Conservation (phyloP, 257 asterid genomes). For the Lithospermum erythrorhizon region DNA sequence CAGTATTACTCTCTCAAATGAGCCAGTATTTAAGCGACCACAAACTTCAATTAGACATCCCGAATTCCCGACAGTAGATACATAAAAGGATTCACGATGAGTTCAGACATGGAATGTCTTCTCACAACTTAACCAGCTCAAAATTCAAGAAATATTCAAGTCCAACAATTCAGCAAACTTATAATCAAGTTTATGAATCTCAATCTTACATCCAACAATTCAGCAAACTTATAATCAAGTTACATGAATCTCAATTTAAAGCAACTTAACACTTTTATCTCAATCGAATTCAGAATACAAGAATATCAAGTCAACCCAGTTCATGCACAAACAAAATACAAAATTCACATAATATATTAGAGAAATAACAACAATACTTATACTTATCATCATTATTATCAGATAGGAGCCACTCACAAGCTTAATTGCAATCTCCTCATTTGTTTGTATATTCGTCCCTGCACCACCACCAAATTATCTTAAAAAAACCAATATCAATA, state of each 20-base stretch:
- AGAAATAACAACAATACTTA: no score
- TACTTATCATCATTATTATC: neutral
- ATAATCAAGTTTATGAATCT: neutral
- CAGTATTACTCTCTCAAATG: no score
- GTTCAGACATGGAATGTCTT: no score
- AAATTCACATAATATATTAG: neutral
- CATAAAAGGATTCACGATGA: no score
- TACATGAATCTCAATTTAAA: neutral
- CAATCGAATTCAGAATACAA: neutral
- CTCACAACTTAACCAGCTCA: no score
- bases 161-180: neutral
- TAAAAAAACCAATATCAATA: no score
- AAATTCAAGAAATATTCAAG: no score
- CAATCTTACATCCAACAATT: neutral
- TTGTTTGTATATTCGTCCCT: slow-evolving; percentile 26
- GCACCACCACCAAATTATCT: slow-evolving; percentile 9
- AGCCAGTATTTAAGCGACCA: no score
- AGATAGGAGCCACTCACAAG: slow-evolving; percentile 8
- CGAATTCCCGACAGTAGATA: no score
- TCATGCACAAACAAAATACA: neutral
- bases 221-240: neutral
- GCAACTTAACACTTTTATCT: neutral
- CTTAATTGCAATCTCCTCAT: slow-evolving; percentile 20
- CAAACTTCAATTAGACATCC: no score
- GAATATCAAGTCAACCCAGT: neutral